Base-by-base conservation (phyloP, 1,284 basidiomycete species). In the Schizophyllum commune region DNA sequence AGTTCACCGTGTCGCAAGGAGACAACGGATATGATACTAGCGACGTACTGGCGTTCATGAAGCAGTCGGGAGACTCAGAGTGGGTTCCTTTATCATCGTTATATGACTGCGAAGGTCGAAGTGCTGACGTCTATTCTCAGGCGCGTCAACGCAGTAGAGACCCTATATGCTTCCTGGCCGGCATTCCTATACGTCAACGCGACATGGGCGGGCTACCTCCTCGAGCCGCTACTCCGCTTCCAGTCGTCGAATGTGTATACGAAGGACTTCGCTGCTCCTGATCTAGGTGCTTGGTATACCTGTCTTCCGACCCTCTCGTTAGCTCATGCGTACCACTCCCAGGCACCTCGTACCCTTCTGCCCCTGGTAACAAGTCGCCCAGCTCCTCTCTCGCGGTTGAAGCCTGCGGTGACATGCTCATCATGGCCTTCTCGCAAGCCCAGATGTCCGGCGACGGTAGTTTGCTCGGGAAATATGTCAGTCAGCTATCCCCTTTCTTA, bases 401-500 rank as follows among this genome's bases (percentile, higher is more conserved):
- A 76, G 75, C 74, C 62, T 70, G 83, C 63, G 86, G 87, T 5
- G 88, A 89, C 67, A 88, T 88, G 86, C 74, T 91, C 21, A 88
- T 90, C 70, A 88, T 89, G 86, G 77, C 84, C 9, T 74, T 89
- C 60, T 84, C 84, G 66, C 87, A 87, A 68, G 82, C 82, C 1
- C 85, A 85, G 67, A 79, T 79, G 61, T 79, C 84, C 0, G 75
- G 77, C 52, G 85, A 89, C 66, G 72, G 66, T 21, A 81, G 80
- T 2, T 78, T 87, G 55, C 69, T 88, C 60, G 73, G 69, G 2
- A 73, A 73, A 65, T 86, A 87, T 64, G 84, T 85, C 60, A 59
- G 80, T n/a, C n/a, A n/a, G 34, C 56, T 61, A 61, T 52, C 63
- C 22, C n/a, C 22, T 59, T 58, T 55, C 19, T 55, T 7, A 13